Evolutionary conservation across 495 filamentous ascomycete species (phyloP), one percentile per base, ranked within the genome.

Genomic region (Aspergillus baeticus): DNA sequence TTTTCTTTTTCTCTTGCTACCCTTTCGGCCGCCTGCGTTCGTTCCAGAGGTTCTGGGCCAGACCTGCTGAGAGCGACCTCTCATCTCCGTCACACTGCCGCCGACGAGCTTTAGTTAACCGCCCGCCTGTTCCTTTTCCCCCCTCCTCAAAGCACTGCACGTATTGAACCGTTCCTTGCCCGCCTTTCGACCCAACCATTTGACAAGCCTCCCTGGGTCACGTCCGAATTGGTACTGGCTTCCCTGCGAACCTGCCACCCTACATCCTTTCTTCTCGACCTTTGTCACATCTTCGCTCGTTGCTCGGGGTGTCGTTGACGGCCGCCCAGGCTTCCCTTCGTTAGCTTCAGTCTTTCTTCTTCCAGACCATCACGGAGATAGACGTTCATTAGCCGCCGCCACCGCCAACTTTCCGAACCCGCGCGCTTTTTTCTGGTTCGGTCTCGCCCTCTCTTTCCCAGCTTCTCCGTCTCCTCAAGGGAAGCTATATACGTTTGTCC

Each of bases 41-140:
- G 48, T 4, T 29, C 26, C 26, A 29, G 26, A 29, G 26, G 26
- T 43, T 53, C 54, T 44, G 54, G 59, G 42, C 54, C 62, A 56
- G 51, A 43, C 54, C 50, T 39, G 53, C 34, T 54, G 59, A 53
- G 60, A 61, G 58, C 57, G 56, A 61, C 63, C 63, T 59, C 51
- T 65, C 42, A 60, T 41, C 58, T 59, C 60, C 50, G 64, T 69
- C 63, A 62, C 69, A 64, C 62, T 68, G 65, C 68, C 65, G 70
- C 64, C 61, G 36, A 51, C 54, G 54, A 63, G 37, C 54, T 51
- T 51, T 34, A 55, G 50, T 55, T 68, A 69, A 59, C 67, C 63
- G 66, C 63, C 62, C 38, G 47, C 48, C 34, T 39, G 42, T 29
- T 53, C 31, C 35, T 42, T 45, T n/a, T n/a, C n/a, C 53, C 54